Base-by-base conservation (phyloP, 768 basidiomycete species). In the Pulveroboletus ravenelii region DNA sequence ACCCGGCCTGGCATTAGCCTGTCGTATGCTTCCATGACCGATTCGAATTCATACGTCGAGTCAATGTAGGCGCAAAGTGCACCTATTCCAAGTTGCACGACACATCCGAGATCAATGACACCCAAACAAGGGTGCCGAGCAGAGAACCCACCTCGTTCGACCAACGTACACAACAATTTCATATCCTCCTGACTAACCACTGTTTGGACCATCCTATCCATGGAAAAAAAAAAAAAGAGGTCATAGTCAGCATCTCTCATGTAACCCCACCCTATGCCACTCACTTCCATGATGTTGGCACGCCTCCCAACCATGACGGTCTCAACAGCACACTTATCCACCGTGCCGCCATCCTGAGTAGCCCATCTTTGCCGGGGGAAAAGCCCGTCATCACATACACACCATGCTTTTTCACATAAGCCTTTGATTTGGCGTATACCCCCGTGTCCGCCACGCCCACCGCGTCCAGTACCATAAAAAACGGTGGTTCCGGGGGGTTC, bases 1-100 rank as follows among this genome's bases (percentile, higher is more conserved):
- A 83, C 80, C 17, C 78, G 71, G 5, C 71, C 65, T 1, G 78
- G 75, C 75, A 82, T 70, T 8, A 85, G 61, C 45, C 74, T 71
- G 12, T 84, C 81, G 59, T 85, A 90, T 0, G 86, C 88, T 50
- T 78, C 67, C 46, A 78, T 62, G 2, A 66, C 78, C 6, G 85
- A 79, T 31, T 78, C 73, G 44, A 87, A 86, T 3, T 62, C 66
- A 50, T 72, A 77, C 0, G 80, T 76, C 0, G 81, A 84, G 60
- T 89, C 86, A 4, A 88, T 72, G 0, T 30, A 58, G 1, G 80
- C 71, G 51, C 74, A 78, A 8, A 87, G 60, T 14, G 18, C 18
- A 45, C 49, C 73, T 73, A 18, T 78, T 82, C 17, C 32, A 9
- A 41, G 13, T 42, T 9, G 23, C 15, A 12, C 8, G 3, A 34